Evolutionary conservation across 108 stramenopile species (phyloP).

Genomic region (Cyclostephanos invisitatus): DNA sequence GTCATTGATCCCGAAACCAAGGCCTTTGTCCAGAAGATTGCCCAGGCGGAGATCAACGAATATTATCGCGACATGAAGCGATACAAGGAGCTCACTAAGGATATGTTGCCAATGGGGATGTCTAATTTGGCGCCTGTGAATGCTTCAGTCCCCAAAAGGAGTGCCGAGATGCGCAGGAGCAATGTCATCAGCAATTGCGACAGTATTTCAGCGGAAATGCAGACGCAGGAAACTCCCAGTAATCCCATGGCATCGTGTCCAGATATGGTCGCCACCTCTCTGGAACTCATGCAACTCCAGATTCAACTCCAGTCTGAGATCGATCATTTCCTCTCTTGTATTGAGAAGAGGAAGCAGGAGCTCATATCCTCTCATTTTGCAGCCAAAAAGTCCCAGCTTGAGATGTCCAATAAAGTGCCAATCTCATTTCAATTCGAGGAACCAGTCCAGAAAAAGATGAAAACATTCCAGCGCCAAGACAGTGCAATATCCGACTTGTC

Average conservation of each 20-base stretch:
- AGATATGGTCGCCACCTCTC: slow-evolving; percentile 1
- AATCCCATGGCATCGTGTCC: background rate
- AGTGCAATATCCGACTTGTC: slow-evolving; percentile 5
- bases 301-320: slow-evolving; percentile 29
- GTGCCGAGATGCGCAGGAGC: background rate
- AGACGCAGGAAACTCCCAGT: background rate
- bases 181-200: background rate
- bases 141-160: slow-evolving; percentile 17
- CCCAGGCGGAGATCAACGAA: slow-evolving; percentile 33
- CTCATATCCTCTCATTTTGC: slow-evolving; percentile 2
- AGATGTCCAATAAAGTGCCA: background rate
- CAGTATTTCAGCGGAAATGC: background rate
- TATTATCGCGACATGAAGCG: slow-evolving; percentile 43
- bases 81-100: slow-evolving; percentile 41
- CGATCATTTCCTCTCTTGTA: slow-evolving; percentile 32
- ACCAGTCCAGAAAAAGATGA: slow-evolving; percentile 12
- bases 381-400: background rate
- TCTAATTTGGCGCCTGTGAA: background rate
- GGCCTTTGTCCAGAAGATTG: slow-evolving; percentile 29
- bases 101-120: slow-evolving; percentile 3
- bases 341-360: slow-evolving; percentile 16
- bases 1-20: slow-evolving; percentile 41
- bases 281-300: background rate
- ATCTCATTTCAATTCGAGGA: slow-evolving; percentile 3
- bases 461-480: slow-evolving; percentile 14